Base-by-base conservation (phyloP, 345 rosid genomes). In the Gossypium raimondii region DNA sequence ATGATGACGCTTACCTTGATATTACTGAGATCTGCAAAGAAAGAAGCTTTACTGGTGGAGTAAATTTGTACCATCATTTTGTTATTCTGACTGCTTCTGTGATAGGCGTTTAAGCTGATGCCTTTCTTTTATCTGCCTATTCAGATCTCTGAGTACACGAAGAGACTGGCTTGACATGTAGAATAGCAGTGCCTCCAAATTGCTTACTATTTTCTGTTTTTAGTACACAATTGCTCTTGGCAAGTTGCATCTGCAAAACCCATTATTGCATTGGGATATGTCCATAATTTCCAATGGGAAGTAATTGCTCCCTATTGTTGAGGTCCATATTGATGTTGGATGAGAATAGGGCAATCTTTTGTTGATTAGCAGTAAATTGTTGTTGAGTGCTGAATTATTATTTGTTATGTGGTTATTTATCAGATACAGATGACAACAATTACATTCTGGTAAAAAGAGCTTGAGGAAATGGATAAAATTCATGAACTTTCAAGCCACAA, bases 121-220 rank as follows among this genome's bases (percentile, higher is more conserved):
- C 27, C 74, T 51, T 14, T 72, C 43, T 67, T 72, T 27, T 27
- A 48, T 78, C 75, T 78, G 71, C 57, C 72, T 70, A 16, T 81
- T n/a, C 53, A 83, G 98, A 82, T 94, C 77, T 92, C 98, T 60
- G 89, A 43, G 87, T 92, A 67, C 58, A 81, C 74, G 84, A 89
- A 73, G 97, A 87, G 81, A 89, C 95, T 78, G 92, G 95, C 74
- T 84, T 92, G 80, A 94, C 97, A 71, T 94, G 98, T 78, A 92
- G 98, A 79, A 92, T 94, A 78, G 97, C 97, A 75, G 94, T 94
- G 59, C 97, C 87, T 10, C 89, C 97, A 85, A 94, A 94, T 81
- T 92, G 86, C 71, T 84, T 94, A 70, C 51, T 60, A 60, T 25
- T 25, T 25, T 25, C 64, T 60, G 64, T 3, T 3, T 34, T 34